Evolutionary conservation across 345 rosid species (phyloP).

Genomic region (Aethionema arabicum): DNA sequence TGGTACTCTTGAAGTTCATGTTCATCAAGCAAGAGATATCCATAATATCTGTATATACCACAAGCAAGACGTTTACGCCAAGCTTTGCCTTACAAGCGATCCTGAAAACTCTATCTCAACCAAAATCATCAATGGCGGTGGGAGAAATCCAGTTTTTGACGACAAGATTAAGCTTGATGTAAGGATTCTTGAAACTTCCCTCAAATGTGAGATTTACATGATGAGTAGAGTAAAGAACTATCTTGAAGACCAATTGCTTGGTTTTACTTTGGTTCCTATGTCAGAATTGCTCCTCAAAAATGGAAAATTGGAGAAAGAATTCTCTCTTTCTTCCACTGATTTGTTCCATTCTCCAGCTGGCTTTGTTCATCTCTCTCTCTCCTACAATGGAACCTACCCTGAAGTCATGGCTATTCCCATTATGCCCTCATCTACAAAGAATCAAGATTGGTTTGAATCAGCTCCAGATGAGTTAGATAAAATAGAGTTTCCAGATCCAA

Average conservation of each 20-base stretch:
- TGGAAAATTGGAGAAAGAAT: constrained; percentile 84
- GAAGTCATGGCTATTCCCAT: constrained; percentile 80
- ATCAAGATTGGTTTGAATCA: constrained; percentile 50
- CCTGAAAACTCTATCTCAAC: constrained; percentile 78
- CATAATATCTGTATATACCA: constrained; percentile 99
- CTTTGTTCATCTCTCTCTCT: constrained; percentile 80
- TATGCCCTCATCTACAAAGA: constrained; percentile 46
- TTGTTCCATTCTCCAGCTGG: constrained; percentile 96
- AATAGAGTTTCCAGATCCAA: constrained; percentile 97
- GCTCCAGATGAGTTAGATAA: constrained; percentile 57
- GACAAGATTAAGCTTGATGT: constrained; percentile 70
- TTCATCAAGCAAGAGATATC: constrained; percentile 95
- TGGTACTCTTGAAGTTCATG: constrained; percentile 69
- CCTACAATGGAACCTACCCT: constrained; percentile 76
- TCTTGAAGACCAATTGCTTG: constrained; percentile 95
- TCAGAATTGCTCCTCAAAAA: constrained; percentile 73
- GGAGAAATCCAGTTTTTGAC: constrained; percentile 93
- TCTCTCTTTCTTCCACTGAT: constrained; percentile 94
- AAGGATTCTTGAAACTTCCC: constrained; percentile 62
- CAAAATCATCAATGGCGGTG: constrained; percentile 96
- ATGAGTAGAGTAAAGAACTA: constrained; percentile 98
- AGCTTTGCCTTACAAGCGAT: constrained; percentile 82
- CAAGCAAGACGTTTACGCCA: constrained; percentile 99
- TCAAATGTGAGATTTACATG: constrained; percentile 95
- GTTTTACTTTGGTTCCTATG: constrained; percentile 85